phyloP scores from a whole-genome alignment of 169 alveolate species.

The Plasmodium berghei region DNA sequence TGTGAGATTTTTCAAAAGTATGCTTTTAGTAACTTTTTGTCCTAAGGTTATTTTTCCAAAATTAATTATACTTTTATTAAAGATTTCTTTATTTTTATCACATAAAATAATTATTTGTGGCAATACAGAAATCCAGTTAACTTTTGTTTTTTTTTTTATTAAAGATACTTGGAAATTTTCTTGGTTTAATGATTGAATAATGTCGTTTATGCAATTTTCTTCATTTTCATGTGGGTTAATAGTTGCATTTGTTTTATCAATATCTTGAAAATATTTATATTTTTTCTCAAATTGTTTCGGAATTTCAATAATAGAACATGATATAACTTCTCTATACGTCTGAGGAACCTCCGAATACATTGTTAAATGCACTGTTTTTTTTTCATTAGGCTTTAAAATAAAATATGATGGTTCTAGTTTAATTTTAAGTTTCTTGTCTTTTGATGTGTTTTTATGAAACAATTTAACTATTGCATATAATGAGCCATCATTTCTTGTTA shows the following conservation, averaged over 20 bases:
- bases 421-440: constrained; percentile 46
- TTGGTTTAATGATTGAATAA: constrained; percentile 41
- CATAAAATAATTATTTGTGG: constrained; percentile 57
- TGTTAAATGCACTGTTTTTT: constrained; percentile 10
- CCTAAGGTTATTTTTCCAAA: constrained; percentile 65
- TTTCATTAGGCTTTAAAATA: constrained; percentile 47
- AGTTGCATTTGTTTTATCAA: constrained; percentile 21
- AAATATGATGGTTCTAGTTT: constrained; percentile 60
- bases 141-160: constrained; percentile 39
- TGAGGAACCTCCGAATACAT: constrained; percentile 61
- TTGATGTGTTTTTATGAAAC: constrained; percentile 39
- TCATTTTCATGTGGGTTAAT: constrained; percentile 30
- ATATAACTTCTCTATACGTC: constrained; percentile 26
- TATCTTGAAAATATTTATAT: constrained; percentile 1
- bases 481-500: constrained; percentile 46
- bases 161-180: constrained; percentile 55
- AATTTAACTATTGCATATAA: constrained; percentile 51
- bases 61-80: constrained; percentile 48
- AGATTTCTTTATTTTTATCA: constrained; percentile 32
- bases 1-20: constrained; percentile 43
- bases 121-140: constrained; percentile 44
- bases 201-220: constrained; percentile 27
- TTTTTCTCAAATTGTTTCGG: constrained; percentile 50
- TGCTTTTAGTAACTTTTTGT: constrained; percentile 35
- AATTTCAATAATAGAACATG: constrained; percentile 65